phyloP scores from a whole-genome alignment of 2,329 filamentous ascomycete genomes.

The Exserohilum rostratum region DNA sequence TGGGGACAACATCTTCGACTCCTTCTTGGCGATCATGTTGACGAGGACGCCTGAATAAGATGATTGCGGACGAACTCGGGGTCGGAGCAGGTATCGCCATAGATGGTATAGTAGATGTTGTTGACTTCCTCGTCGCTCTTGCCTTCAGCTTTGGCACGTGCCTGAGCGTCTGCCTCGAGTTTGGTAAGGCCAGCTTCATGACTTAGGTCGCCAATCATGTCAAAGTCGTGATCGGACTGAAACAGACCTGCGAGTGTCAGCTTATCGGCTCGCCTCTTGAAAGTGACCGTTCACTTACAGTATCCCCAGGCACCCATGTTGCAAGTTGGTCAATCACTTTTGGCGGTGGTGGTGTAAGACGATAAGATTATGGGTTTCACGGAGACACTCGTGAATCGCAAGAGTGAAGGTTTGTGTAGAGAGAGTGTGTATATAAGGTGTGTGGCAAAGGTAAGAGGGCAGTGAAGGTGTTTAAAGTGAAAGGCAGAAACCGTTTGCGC shows the following conservation, averaged over 20 bases:
- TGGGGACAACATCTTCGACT: conserved; percentile 16
- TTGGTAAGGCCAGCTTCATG: conserved; percentile 20
- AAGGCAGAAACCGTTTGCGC: too few species aligned
- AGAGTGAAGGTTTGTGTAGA: too few species aligned
- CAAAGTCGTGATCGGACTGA: conserved; percentile 29
- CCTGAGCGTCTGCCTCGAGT: conserved; percentile 16
- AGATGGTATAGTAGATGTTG: conserved; percentile 16
- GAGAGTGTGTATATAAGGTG: too few species aligned
- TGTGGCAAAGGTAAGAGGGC: too few species aligned
- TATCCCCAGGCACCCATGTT: not conserved
- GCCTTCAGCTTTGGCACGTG: conserved; percentile 16
- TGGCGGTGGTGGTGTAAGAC: not conserved
- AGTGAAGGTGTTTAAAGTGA: too few species aligned
- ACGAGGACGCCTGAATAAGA: conserved; percentile 22
- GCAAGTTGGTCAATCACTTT: not conserved
- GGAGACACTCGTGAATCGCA: too few species aligned
- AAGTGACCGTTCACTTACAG: not conserved
- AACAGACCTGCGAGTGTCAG: conserved; percentile 22
- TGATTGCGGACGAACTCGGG: conserved; percentile 22
- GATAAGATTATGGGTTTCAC: not conserved
- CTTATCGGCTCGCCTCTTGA: too few species aligned
- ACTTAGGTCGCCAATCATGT: conserved; percentile 18
- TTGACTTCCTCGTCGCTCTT: conserved; percentile 13
- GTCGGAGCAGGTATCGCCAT: conserved; percentile 13
- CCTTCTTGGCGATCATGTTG: conserved; percentile 16